These are phyloP conservation scores for Wickerhamomyces mucosus DNA, from an alignment of 805 yeast genomes.

Conservation along the genomic window DNA sequence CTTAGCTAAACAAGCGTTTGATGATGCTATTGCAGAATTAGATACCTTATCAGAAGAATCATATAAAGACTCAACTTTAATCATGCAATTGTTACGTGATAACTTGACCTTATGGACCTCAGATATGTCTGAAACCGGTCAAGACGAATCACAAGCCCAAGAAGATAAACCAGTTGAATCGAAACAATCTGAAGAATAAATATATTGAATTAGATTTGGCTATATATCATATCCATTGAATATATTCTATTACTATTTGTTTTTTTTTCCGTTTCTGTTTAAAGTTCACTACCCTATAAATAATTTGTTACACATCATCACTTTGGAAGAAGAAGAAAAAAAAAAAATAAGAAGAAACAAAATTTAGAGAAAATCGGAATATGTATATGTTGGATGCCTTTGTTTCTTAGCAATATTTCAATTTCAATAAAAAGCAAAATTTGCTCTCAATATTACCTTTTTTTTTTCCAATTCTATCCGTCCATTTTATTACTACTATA, in stretches of 20 bases:
- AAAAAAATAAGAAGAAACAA: too few relatives aligned
- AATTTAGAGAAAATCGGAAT: too few relatives aligned
- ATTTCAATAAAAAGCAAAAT: too few relatives aligned
- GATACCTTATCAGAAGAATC: constrained; percentile 97
- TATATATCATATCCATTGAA: not conserved
- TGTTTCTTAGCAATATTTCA: too few relatives aligned
- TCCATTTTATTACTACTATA: too few relatives aligned
- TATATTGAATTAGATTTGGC: not conserved
- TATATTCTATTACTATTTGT: not conserved
- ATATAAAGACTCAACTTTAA: constrained; percentile 95
- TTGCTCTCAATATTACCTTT: too few relatives aligned
- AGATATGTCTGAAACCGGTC: constrained; percentile 79
- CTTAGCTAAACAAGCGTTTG: constrained; percentile 97
- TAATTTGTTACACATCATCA: too few relatives aligned
- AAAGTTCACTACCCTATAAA: too few relatives aligned
- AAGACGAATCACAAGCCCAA: constrained; percentile 36
- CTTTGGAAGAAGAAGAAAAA: too few relatives aligned
- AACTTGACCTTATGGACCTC: constrained; percentile 97
- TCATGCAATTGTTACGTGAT: constrained; percentile 98
- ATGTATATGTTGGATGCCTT: too few relatives aligned
- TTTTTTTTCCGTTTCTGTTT: not conserved
- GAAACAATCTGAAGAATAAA: constrained; percentile 24
- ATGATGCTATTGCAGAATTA: constrained; percentile 97
- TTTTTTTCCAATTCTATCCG: too few relatives aligned
- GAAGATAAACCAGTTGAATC: constrained; percentile 24